Evolutionary conservation across 116 monocot genomes (phyloP), one percentile per base, ranked within the genome.

Genomic region (Dioscorea cayenensis): DNA sequence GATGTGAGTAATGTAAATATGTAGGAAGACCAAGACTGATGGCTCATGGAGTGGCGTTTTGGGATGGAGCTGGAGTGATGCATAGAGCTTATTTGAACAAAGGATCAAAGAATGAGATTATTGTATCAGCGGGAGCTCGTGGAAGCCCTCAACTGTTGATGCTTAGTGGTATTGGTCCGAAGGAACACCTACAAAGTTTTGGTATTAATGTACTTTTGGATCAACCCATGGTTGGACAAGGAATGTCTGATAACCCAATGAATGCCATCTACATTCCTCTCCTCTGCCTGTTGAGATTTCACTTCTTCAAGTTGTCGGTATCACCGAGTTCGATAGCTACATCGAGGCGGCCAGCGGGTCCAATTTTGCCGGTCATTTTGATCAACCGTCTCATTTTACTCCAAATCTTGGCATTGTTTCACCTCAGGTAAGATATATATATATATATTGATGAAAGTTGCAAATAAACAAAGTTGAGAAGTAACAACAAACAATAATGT

Each of bases 221-320:
- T 66, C 81, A 84, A 73, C 81, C 85, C 5, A 64, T 77, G 74
- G 92, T 92, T 17, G 92, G 92, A 16, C 68, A 79, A 64, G 88
- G 88, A 48, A 84, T 92, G 86, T 49, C 83, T 8, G 88, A 92
- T 64, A 88, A 92, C 75, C 86, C 88, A 19, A 86, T 92, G 88
- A 88, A 86, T 70, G 88, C 81, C 49, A 77, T 92, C 50, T 81
- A 66, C 66, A 71, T 92, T n/a, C 92, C 92, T 92, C 92, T 9
- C 92, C 92, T 0, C 0, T 0, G 28, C 84, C 84, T 0, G 84
- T 87, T 7, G 84, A 80, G 73, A 36, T 71, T 37, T 81, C 87
- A 1, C 84, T 87, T 64, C 72, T 87, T 4, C 84, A 84, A 58
- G 76, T 81, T 14, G 87, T 84, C 6, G 87, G 87, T 23, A 87